A percentile compares a stretch with the other conserved stretches of the same genome.
phyloP scores from a whole-genome alignment of 1,284 basidiomycete genomes.

The Pseudozyma hubeiensis region DNA sequence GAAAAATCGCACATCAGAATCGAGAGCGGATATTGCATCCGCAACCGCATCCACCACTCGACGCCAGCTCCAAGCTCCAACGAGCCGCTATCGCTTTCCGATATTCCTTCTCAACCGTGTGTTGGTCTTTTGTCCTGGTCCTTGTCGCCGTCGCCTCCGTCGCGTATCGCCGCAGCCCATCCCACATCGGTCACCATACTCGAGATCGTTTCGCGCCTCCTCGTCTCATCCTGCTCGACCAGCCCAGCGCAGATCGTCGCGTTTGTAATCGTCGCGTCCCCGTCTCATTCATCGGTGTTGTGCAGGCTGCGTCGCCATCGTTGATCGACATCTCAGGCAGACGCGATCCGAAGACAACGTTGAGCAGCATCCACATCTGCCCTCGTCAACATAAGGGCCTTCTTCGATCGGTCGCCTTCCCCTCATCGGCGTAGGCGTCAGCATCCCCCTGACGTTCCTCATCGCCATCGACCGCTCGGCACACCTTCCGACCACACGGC shows the following conservation, averaged over 20 bases:
- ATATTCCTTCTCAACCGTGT: constrained; percentile 22
- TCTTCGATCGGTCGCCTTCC: not conserved
- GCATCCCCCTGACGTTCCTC: not conserved
- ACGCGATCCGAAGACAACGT: constrained; percentile 12
- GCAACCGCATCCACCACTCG: constrained; percentile 29
- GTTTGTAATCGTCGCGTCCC: constrained; percentile 21
- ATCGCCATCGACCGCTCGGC: not conserved
- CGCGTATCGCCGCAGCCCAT: constrained; percentile 23
- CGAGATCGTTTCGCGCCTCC: constrained; percentile 7
- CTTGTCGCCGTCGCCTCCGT: constrained; percentile 13
- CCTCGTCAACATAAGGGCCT: not conserved
- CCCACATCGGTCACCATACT: not conserved
- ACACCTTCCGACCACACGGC: too few species aligned
- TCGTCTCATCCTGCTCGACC: not conserved
- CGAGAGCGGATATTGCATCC: constrained; percentile 16
- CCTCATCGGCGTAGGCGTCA: not conserved
- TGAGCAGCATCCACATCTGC: constrained; percentile 2
- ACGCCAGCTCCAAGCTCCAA: constrained; percentile 11
- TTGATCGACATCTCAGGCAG: not conserved
- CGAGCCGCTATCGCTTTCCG: constrained; percentile 18
- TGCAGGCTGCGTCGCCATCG: not conserved
- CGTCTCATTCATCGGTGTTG: constrained; percentile 2
- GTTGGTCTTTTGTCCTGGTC: constrained; percentile 18
- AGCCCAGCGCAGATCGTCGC: constrained; percentile 19
- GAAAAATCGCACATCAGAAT: constrained; percentile 18